A percentile compares a stretch with the other conserved stretches of the same genome.
Evolutionary conservation across 805 yeast genomes (phyloP).

Genomic region (Candida coquimbonensis): DNA sequence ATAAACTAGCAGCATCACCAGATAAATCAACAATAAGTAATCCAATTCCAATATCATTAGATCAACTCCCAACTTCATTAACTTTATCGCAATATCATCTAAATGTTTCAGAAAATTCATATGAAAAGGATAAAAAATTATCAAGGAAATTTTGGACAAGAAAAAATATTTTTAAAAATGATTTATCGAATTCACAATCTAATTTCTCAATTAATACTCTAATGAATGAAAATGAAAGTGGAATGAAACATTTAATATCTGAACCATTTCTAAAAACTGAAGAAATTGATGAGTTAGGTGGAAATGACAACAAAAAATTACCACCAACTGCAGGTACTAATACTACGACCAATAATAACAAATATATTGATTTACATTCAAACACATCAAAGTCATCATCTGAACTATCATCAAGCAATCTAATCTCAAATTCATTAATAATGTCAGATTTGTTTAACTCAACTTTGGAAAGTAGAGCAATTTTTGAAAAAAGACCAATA

Average conservation of each 20-base stretch:
- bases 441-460: slow-evolving; percentile 28
- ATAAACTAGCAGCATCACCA: neutral
- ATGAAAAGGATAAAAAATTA: neutral
- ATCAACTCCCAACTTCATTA: slow-evolving; percentile 6
- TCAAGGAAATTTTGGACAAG: slow-evolving; percentile 28
- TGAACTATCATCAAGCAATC: neutral
- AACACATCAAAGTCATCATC: slow-evolving; percentile 4
- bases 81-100: neutral
- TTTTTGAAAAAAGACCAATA: slow-evolving; percentile 50
- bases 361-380: slow-evolving; percentile 6
- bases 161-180: slow-evolving; percentile 15
- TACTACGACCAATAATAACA: neutral
- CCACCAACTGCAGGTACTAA: too few species aligned
- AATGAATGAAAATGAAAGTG: slow-evolving; percentile 15
- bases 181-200: slow-evolving; percentile 16
- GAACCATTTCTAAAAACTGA: slow-evolving; percentile 30
- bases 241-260: slow-evolving; percentile 25
- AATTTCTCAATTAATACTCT: slow-evolving; percentile 13
- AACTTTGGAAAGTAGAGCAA: slow-evolving; percentile 57
- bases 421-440: neutral
- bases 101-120: slow-evolving; percentile 12
- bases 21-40: too few species aligned
- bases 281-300: slow-evolving; percentile 25
- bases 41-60: slow-evolving; percentile 1
- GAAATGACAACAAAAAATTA: slow-evolving; percentile 30